Evolutionary conservation across 2,329 filamentous ascomycete species (phyloP), one percentile per base, ranked within the genome.

Genomic region (Ophiostoma sp.): DNA sequence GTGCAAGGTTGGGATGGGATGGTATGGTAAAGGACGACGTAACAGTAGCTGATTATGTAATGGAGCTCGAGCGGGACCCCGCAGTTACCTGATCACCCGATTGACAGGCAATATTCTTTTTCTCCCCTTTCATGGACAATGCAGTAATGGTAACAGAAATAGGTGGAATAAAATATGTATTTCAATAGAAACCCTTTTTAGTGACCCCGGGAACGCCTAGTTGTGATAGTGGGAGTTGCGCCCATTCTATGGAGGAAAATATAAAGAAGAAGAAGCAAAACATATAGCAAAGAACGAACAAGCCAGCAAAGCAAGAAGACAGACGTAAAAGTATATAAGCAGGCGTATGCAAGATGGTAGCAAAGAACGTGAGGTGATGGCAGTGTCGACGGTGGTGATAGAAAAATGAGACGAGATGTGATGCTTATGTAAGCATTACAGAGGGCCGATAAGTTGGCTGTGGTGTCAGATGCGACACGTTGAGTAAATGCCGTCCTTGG

Each of bases 211-310:
- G 54, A 62, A 39, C 60, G 44, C 68, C 60, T 52, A 57, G 62
- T 69, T 66, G 41, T 41, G 35, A 6, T 23, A 65, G 36, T 65
- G 62, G 62, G 62, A 65, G 62, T 65, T 65, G 35, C 62, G 62
- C 62, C 62, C 62, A 65, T 27, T 65, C 41, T 54, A 66, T 33
- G 23, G 20, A 65, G 36, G 23, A 52, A 57, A 67, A 27, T 8
- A 44, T 23, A 23, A 66, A 27, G n/a, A 36, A 31, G 20, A n/a
- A n/a, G 60, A 64, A 39, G 54, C 35, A 20, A 62, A 35, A 35
- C 31, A 36, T n/a, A 35, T 15, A 35, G 10, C 17, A 36, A 35
- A 31, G 27, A 27, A 17, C 11, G 13, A 33, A 35, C 11, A 35
- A 35, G 57, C 54, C 54, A 69, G 35, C 17, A 6, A 41, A 52